phyloP scores from a whole-genome alignment of 306 rosid genomes.

The Fragaria iinumae region DNA sequence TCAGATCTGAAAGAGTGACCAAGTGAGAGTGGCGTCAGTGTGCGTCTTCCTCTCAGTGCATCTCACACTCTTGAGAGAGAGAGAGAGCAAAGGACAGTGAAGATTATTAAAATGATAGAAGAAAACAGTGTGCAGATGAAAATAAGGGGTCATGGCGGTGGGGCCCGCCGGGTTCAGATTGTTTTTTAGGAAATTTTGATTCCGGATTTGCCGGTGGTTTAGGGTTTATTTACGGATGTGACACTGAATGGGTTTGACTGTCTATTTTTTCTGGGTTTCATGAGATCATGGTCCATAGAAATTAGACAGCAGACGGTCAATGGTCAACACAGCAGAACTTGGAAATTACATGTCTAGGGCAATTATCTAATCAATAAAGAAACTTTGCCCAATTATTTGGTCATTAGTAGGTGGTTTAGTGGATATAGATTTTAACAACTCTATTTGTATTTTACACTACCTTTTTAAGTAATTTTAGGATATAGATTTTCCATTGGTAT shows the following conservation, averaged over 20 bases:
- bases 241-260: slow-evolving; percentile 18
- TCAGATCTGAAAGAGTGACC: no score
- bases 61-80: no score
- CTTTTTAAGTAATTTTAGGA: no score
- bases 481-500: no score
- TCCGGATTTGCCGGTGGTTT: slow-evolving; percentile 1
- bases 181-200: slow-evolving; percentile 8
- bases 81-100: slow-evolving; percentile 1
- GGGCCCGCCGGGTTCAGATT: slow-evolving; percentile 17
- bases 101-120: background rate
- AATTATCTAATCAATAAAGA: no score
- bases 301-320: background rate
- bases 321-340: background rate
- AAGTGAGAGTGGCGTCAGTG: no score
- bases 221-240: slow-evolving; percentile 23
- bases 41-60: no score
- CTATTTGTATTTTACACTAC: no score
- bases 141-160: background rate
- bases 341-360: no score
- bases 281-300: background rate
- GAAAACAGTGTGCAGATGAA: background rate
- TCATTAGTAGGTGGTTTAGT: no score
- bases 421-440: no score
- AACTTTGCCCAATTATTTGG: no score
- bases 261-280: background rate